Evolutionary conservation across 768 basidiomycete genomes (phyloP), one percentile per base, ranked within the genome.

Genomic region (Suillus discolor): DNA sequence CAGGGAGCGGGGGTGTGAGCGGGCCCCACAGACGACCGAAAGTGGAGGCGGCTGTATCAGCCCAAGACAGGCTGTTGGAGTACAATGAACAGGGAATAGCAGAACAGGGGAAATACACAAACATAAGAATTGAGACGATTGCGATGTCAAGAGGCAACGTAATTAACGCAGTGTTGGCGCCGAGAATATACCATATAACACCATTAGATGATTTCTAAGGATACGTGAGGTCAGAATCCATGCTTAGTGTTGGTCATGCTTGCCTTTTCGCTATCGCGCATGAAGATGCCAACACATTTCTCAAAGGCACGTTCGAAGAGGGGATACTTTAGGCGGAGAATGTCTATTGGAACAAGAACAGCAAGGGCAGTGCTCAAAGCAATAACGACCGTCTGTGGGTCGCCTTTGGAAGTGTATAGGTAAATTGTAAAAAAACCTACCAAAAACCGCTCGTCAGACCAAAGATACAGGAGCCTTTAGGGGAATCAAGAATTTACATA

Each of bases 1-100:
- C 74, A 2, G 90, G 90, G 5, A 91, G 84, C 6, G 79, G 83
- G 0, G 87, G 85, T 0, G 94, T 93, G 55, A 79, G 78, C n/a
- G 81, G 79, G 47, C 94, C 93, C 75, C 86, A 94, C 41, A 94
- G 80, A n/a, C 96, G 88, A 53, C 96, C 96, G 68, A 97, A 81
- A 15, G 93, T 96, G 12, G 96, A 97, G 6, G 96, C 96, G 20
- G 94, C 89, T 1, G 96, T 97, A 76, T 97, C 96, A 0, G 94
- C 95, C 96, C 96, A 97, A 39, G 94, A 95, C 57, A 97, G 87
- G 67, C 95, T 97, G 71, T 53, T 44, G 16, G 36, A 67, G 28
- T 55, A 51, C 61, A 53, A 60, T 68, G 36, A 34, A 67, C 3
- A 65, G n/a, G 20, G 54, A 41, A 53, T 20, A 38, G 23, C 9